Conservation (phyloP, 768 basidiomycete species). For the Kwoniella europaea region DNA sequence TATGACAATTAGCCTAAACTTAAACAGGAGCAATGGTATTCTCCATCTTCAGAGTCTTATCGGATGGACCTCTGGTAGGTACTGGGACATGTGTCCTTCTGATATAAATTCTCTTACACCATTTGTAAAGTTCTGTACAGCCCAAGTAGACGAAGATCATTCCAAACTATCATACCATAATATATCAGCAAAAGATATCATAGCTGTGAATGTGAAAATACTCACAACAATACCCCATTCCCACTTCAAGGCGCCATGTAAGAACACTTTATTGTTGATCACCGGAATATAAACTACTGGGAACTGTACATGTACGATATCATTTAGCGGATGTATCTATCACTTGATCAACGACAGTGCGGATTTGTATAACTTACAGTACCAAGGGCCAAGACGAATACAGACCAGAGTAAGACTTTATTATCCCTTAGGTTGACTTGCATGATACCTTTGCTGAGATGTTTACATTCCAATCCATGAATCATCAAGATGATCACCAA, state of each 20-base stretch:
- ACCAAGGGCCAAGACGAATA: slow-evolving; percentile 51
- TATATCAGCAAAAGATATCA: too few relatives aligned
- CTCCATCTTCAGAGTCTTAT: slow-evolving; percentile 47
- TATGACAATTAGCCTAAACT: neutral
- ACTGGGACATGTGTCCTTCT: slow-evolving; percentile 16
- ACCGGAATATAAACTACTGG: slow-evolving; percentile 59
- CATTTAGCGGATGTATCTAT: neutral
- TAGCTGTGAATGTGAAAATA: neutral
- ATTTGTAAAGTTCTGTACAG: slow-evolving; percentile 49
- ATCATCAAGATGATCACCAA: slow-evolving; percentile 58
- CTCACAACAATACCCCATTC: slow-evolving; percentile 59
- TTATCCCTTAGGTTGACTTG: slow-evolving; percentile 57
- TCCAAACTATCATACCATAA: slow-evolving; percentile 32
- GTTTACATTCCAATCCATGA: slow-evolving; percentile 58
- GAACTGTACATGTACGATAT: slow-evolving; percentile 40
- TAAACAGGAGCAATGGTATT: slow-evolving; percentile 26
- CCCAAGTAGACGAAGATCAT: slow-evolving; percentile 52
- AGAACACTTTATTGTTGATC: slow-evolving; percentile 58
- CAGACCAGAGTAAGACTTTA: slow-evolving; percentile 58
- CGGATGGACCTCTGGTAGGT: slow-evolving; percentile 23
- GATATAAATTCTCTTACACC: slow-evolving; percentile 39
- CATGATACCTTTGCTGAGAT: slow-evolving; percentile 52
- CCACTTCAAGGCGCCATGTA: slow-evolving; percentile 56
- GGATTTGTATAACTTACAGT: slow-evolving; percentile 17
- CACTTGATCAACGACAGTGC: neutral